phyloP scores from a whole-genome alignment of 306 rosid species.

The Vigna hirtella region DNA sequence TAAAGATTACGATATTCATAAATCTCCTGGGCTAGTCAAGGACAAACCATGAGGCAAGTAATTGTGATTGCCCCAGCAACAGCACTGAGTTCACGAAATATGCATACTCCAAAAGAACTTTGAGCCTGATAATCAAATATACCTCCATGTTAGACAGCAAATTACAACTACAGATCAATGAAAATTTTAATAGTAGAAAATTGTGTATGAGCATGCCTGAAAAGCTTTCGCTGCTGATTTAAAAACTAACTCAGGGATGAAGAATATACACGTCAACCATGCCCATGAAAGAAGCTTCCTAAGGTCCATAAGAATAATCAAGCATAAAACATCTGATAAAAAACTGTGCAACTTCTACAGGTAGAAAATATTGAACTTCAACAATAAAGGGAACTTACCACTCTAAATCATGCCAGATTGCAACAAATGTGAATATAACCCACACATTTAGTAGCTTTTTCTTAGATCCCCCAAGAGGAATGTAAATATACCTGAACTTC shows the following conservation, averaged over 20 bases:
- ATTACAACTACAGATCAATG: conserved; percentile 26
- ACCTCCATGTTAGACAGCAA: conserved; percentile 33
- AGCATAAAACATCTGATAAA: conserved; percentile 38
- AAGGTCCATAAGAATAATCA: conserved; percentile 46
- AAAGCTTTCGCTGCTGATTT: conserved; percentile 78
- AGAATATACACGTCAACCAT: conserved; percentile 94
- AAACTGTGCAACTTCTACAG: conserved; percentile 35
- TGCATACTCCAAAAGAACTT: conserved; percentile 60
- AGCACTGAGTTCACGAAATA: conserved; percentile 81
- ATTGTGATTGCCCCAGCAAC: conserved; percentile 88
- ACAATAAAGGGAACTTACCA: conserved; percentile 65
- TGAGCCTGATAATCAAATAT: conserved; percentile 59
- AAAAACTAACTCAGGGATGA: conserved; percentile 79
- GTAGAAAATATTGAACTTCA: conserved; percentile 35
- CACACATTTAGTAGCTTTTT: conserved; percentile 83
- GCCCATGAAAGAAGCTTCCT: conserved; percentile 99
- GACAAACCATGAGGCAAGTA: conserved; percentile 89
- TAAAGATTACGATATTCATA: background rate
- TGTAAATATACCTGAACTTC: conserved; percentile 83
- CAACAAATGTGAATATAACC: conserved; percentile 93
- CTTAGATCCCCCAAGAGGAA: conserved; percentile 88
- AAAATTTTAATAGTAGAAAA: conserved; percentile 9
- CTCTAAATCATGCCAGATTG: conserved; percentile 95
- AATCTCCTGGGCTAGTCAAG: conserved; percentile 5
- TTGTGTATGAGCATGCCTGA: conserved; percentile 57